These are phyloP conservation scores for Pholiota adiposa DNA, from an alignment of 1,284 basidiomycete genomes.

Conservation along the genomic window DNA sequence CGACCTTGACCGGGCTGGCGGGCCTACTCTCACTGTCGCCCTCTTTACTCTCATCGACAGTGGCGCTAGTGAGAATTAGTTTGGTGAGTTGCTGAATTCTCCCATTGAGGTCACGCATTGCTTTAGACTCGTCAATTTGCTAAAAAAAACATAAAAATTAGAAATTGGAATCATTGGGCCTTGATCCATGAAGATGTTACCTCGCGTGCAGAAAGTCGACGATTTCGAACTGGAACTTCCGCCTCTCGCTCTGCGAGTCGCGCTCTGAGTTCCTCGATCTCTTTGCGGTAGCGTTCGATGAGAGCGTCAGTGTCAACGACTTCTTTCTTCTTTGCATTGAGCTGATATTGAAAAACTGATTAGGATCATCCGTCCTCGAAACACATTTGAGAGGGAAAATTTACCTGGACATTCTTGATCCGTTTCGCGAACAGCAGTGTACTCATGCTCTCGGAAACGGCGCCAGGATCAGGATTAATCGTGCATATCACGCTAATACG, in stretches of 20 bases:
- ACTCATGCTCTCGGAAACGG: conserved; percentile 82
- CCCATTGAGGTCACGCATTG: conserved; percentile 80
- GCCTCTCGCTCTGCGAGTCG: conserved; percentile 72
- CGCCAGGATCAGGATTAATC: conserved; percentile 79
- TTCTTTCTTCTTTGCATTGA: conserved; percentile 93
- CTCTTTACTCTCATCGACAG: conserved; percentile 68
- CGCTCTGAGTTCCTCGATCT: conserved; percentile 84
- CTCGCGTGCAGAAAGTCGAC: conserved; percentile 72
- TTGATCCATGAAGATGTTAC: conserved; percentile 36
- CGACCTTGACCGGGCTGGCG: conserved; percentile 79
- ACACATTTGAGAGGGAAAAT: conserved; percentile 19
- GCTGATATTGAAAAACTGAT: conserved; percentile 34
- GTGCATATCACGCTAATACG: conserved; percentile 97
- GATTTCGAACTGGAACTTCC: conserved; percentile 50
- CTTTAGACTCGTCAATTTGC: conserved; percentile 80
- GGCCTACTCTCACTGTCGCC: conserved; percentile 77
- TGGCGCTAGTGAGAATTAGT: conserved; percentile 85
- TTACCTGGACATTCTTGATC: conserved; percentile 79
- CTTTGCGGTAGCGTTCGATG: conserved; percentile 88
- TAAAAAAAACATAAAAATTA: conserved; percentile 30
- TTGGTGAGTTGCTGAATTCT: conserved; percentile 86
- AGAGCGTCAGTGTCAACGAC: conserved; percentile 92
- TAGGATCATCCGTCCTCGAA: not conserved
- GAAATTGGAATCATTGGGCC: not conserved
- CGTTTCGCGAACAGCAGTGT: conserved; percentile 89